Percentiles rank a stretch among this genome's conserved stretches.
Evolutionary conservation across 1,139 yeast genomes (phyloP).

Genomic region (Candida glucosophila): DNA sequence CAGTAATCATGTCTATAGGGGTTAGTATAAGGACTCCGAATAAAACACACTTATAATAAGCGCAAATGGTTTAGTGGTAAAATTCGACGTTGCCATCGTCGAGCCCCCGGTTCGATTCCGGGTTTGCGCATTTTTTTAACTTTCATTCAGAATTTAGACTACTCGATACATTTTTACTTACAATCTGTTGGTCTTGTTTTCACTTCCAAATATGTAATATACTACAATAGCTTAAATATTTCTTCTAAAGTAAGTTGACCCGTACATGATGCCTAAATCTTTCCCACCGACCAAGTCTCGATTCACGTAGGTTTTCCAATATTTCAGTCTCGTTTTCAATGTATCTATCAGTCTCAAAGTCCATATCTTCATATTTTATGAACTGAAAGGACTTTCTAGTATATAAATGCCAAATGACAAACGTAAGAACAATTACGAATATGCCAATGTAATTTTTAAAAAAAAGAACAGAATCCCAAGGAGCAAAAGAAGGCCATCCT

Average conservation of each 20-base stretch:
- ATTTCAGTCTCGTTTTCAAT: conserved; percentile 41
- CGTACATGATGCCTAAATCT: conserved; percentile 26
- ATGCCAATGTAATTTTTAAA: conserved; percentile 32
- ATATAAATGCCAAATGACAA: conserved; percentile 35
- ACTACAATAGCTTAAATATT: conserved; percentile 1
- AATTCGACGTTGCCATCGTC: conserved; percentile 12
- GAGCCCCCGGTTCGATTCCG: conserved; percentile 13
- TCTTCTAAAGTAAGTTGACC: conserved; percentile 15
- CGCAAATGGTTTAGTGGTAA: conserved; percentile 13
- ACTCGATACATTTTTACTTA: no score
- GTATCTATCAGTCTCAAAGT: conserved; percentile 53
- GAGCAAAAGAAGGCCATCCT: conserved; percentile 48
- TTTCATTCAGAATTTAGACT: conserved; percentile 1
- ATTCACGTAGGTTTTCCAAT: conserved; percentile 27
- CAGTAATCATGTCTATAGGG: no score
- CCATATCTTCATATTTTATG: conserved; percentile 46
- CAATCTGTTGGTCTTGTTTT: no score
- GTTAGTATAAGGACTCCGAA: no score
- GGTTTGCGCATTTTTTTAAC: conserved; percentile 9
- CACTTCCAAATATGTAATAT: no score
- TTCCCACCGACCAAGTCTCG: conserved; percentile 37
- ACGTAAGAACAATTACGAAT: conserved; percentile 28
- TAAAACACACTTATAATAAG: no score
- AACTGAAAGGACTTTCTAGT: conserved; percentile 39
- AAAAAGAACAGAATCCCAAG: conserved; percentile 27